Evolutionary conservation across 2,329 filamentous ascomycete genomes (phyloP), one percentile per base, ranked within the genome.

Genomic region (Phialocephala subalpina): DNA sequence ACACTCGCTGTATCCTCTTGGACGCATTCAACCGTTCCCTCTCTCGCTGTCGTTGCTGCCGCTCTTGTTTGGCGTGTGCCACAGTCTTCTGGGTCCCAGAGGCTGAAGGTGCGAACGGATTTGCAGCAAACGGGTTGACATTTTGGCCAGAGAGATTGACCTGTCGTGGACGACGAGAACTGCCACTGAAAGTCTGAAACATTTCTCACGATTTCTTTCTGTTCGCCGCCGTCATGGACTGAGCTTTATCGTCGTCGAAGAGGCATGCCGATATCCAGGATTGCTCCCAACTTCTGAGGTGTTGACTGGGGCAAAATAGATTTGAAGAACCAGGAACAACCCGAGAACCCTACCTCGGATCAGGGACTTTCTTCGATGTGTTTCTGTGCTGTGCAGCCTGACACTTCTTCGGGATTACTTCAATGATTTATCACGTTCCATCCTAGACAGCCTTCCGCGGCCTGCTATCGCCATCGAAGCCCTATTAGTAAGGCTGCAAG

Each of bases 121-220:
- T 84, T 71, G 87, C 87, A 67, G 86, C 89, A 78, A 96, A 97
- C 3, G 94, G 93, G 75, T 97, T 97, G 59, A 84, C 83, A 70
- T 87, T 88, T 73, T 94, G 91, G 69, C 94, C 96, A 71, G 93
- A 96, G 68, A 99, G 90, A 80, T 98, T 97, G 77, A 98, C 93
- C 78, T 97, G 94, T 71, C 96, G 90, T 68, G 91, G 90, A 72
- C 92, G 92, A 75, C 93, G 90, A 73, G 93, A 92, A 80, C 82
- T 92, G 73, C 96, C 96, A 27, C 92, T 96, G 81, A 99, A 99
- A 62, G 92, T 94, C 68, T 92, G 90, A 81, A 96, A 97, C 95
- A 97, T 97, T 72, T 76, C 77, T 76, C 62, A 65, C 35, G 60
- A 59, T 68, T 45, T 38, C 47, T 36, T 53, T 36, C 38, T 69